Evolutionary conservation across 2,329 filamentous ascomycete species (phyloP), one percentile per base, ranked within the genome.

Genomic region (Fusarium haematococcum): DNA sequence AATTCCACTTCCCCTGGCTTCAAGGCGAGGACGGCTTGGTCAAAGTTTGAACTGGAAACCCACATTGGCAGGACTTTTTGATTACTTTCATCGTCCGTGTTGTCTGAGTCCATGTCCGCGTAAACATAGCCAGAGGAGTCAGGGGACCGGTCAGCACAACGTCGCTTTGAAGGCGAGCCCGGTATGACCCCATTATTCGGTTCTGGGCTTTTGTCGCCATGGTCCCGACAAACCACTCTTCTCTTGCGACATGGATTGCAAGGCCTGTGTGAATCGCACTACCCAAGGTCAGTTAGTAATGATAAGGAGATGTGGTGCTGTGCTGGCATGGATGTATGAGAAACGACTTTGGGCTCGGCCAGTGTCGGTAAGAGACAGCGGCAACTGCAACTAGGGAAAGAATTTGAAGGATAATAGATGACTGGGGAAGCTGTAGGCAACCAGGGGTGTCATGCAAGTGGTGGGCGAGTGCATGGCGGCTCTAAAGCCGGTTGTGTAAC

Each of bases 191-290:
- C 18, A 11, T 32, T 52, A 52, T 27, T 52, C 48, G 27, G 27
- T 52, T 30, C 27, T 52, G 48, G 48, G 11, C 48, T 52, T 52
- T 52, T 52, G 10, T 52, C 48, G 48, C 10, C 48, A 52, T 52
- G 25, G 27, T 50, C 54, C 18, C 69, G 63, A n/a, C 73, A 75
- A 18, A 37, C 33, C 25, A 56, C 56, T 9, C 41, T 27, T 63
- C 60, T 37, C 81, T 89, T 91, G 52, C 84, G 82, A 81, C 90
- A 92, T 27, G 88, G 89, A 68, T 85, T 86, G 80, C 90, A 92
- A 41, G 89, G 90, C 61, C 83, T 85, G 56, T 85, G 78, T 30
- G 89, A 90, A 81, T 91, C 89, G 80, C 90, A 91, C 90, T 91
- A 73, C 48, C 18, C 54, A 32, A 14, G 33, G 25, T 9, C 14